A percentile compares a stretch with the other conserved stretches of the same genome.
phyloP scores from a whole-genome alignment of 2,329 filamentous ascomycete genomes.

The Hortaea sp. region DNA sequence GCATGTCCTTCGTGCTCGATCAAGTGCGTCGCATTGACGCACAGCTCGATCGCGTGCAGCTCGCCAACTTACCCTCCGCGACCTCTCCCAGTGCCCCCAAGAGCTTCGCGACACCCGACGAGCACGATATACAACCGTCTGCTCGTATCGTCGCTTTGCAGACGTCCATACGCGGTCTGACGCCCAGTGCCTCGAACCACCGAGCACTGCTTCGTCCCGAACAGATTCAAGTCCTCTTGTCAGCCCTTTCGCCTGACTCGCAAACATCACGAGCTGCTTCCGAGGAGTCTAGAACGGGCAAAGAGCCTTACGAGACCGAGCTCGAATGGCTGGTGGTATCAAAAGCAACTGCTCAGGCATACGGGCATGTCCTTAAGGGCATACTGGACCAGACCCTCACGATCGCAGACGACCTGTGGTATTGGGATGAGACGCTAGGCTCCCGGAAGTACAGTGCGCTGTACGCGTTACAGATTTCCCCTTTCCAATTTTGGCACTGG shows the following conservation, averaged over 20 bases:
- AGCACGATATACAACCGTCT: conserved; percentile 8
- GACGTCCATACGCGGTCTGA: conserved; percentile 18
- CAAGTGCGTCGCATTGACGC: conserved; percentile 48
- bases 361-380: conserved; percentile 67
- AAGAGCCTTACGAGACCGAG: conserved; percentile 55
- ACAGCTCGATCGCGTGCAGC: conserved; percentile 48
- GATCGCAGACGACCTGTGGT: conserved; percentile 80
- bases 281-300: conserved; percentile 4
- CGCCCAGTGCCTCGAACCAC: conserved; percentile 16
- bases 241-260: conserved; percentile 6
- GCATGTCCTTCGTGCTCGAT: conserved; percentile 29
- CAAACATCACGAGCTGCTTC: conserved; percentile 3
- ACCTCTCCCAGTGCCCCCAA: conserved; percentile 2
- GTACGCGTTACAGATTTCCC: conserved; percentile 80
- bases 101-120: conserved; percentile 3
- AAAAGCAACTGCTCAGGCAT: conserved; percentile 86
- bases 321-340: conserved; percentile 84
- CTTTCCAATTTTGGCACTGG: conserved; percentile 63
- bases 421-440: conserved; percentile 83
- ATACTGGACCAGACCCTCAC: conserved; percentile 76
- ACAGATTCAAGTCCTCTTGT: conserved; percentile 11
- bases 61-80: conserved; percentile 26
- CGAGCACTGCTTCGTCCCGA: conserved; percentile 10
- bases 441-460: conserved; percentile 70
- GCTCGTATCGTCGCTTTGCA: conserved; percentile 22